Evolutionary conservation across 371 early-diverging fungal species (phyloP).

Genomic region (Mortierella sp.): DNA sequence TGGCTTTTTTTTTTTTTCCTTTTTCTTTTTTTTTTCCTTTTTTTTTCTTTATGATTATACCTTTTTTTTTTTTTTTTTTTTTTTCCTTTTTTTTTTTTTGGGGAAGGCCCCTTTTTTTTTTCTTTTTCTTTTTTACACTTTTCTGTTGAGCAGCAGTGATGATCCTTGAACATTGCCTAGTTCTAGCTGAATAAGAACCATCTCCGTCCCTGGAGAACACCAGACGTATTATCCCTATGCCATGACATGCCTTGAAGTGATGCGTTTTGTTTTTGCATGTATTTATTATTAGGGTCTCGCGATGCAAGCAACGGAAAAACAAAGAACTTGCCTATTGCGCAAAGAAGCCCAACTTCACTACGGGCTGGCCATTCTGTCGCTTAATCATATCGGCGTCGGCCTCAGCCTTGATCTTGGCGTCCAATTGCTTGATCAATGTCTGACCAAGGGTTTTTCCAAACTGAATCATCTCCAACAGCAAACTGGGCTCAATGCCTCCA

Average conservation of each 20-base stretch:
- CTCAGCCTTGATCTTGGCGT: slow-evolving; percentile 66
- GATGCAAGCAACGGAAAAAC: background rate
- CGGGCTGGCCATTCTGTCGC: slow-evolving; percentile 61
- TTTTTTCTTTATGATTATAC: background rate
- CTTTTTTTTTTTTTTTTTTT: background rate
- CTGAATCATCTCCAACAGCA: slow-evolving; percentile 85
- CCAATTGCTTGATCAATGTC: slow-evolving; percentile 67
- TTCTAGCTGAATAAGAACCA: background rate
- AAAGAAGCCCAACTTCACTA: slow-evolving; percentile 76
- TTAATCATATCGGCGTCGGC: slow-evolving; percentile 62
- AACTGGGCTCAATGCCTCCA: slow-evolving; percentile 84
- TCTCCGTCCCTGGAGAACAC: background rate
- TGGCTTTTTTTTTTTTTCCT: slow-evolving; percentile 12
- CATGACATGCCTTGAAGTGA: background rate
- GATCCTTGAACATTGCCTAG: background rate
- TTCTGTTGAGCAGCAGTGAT: background rate
- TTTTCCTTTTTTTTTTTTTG: background rate
- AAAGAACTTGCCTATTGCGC: slow-evolving; percentile 48
- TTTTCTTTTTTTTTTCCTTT: slow-evolving; percentile 1
- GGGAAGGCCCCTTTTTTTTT: background rate
- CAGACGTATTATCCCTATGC: background rate
- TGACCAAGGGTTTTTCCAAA: slow-evolving; percentile 75
- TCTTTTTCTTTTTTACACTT: background rate
- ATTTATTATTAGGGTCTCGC: background rate
- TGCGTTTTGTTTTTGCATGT: background rate